Evolutionary conservation across 2,329 filamentous ascomycete species (phyloP).

Genomic region (Diplocarpon mali): DNA sequence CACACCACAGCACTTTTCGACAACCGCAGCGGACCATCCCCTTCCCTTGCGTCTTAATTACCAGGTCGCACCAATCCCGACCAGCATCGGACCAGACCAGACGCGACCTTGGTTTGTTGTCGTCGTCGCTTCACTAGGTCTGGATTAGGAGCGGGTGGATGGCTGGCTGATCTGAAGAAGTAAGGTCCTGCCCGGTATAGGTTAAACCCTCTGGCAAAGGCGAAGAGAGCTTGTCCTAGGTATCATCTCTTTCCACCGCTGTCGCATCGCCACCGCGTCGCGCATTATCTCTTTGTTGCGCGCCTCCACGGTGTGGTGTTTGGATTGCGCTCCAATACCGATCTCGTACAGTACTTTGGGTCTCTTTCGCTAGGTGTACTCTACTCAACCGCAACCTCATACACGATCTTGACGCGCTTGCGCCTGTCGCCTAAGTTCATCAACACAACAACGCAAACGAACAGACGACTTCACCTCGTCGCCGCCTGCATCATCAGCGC

Average conservation of each 20-base stretch:
- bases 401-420: slow-evolving; percentile 11
- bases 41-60: background rate
- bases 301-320: no score
- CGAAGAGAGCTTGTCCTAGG: no score
- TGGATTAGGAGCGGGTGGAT: no score
- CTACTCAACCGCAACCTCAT: background rate
- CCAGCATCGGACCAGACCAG: no score
- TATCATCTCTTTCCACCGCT: background rate
- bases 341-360: slow-evolving; percentile 1
- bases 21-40: background rate
- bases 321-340: no score
- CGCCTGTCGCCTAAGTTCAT: background rate
- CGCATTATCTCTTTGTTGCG: no score
- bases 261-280: background rate
- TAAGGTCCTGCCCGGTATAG: no score
- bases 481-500: slow-evolving; percentile 2
- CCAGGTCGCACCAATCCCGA: background rate
- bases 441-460: slow-evolving; percentile 1
- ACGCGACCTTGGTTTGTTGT: no score
- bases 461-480: background rate
- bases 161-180: no score
- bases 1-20: background rate
- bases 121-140: no score
- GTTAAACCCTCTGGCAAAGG: no score
- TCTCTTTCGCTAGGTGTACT: slow-evolving; percentile 21